phyloP scores from a whole-genome alignment of 2,329 filamentous ascomycete genomes.

The Alternaria sp. region DNA sequence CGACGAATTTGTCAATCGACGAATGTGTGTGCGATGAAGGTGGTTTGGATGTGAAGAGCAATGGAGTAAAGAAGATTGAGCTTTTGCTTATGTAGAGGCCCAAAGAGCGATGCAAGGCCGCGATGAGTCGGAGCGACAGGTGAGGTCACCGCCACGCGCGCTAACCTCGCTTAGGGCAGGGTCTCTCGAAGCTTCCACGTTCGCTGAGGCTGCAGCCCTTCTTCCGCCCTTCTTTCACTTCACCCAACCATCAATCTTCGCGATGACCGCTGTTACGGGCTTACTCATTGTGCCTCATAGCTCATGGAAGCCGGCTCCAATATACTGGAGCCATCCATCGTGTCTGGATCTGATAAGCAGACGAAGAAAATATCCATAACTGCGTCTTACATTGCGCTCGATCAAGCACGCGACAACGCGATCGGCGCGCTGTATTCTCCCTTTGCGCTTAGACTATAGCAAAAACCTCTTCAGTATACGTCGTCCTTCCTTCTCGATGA shows the following conservation, averaged over 20 bases:
- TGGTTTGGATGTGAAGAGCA: conserved; percentile 11
- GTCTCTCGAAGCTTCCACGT: conserved; percentile 31
- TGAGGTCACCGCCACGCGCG: conserved; percentile 35
- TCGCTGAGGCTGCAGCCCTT: conserved; percentile 22
- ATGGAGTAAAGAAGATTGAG: conserved; percentile 7
- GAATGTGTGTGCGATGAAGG: neutral
- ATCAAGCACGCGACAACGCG: neutral
- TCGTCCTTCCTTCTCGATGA: conserved; percentile 42
- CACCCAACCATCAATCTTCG: conserved; percentile 7
- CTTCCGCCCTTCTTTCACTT: conserved; percentile 17
- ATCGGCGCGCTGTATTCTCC: neutral
- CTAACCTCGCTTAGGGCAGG: conserved; percentile 25
- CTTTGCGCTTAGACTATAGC: neutral
- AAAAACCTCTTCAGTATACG: conserved; percentile 45
- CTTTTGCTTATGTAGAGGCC: conserved; percentile 25
- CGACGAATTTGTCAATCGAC: conserved; percentile 18
- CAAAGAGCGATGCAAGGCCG: conserved; percentile 19
- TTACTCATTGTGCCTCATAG: conserved; percentile 3
- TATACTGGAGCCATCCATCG: neutral
- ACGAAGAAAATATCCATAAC: neutral
- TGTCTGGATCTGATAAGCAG: neutral
- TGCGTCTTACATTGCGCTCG: neutral
- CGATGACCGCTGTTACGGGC: conserved; percentile 15
- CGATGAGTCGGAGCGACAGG: conserved; percentile 30
- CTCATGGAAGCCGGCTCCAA: neutral